Evolutionary conservation across 1,284 basidiomycete species (phyloP), one percentile per base, ranked within the genome.

Genomic region (Ceratobasidium sp.): DNA sequence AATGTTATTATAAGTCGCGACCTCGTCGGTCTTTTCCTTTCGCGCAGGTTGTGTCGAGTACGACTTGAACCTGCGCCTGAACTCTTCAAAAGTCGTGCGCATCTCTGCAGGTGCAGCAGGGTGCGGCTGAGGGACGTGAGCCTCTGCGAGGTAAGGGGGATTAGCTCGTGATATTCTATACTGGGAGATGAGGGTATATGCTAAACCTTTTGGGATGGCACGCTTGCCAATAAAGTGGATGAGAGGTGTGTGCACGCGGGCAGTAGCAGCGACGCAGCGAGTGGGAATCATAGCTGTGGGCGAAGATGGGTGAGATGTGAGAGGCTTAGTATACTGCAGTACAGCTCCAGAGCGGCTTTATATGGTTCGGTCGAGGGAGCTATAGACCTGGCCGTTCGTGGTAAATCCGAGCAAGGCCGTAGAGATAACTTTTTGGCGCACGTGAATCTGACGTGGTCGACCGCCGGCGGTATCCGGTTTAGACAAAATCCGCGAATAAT

Each of bases 161-260:
- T 72, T 63, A 76, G n/a, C 44, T 56, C 39, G 60, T 18, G 15
- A 40, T 64, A 53, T n/a, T 60, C 58, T 40, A 66, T 44, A 33
- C 63, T 28, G 33, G 28, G 15, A 61, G 18, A 46, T 7, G 18
- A 7, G 53, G n/a, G 46, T 9, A 18, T 18, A 46, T 80, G 53
- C 44, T 90, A 82, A 80, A 93, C 91, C 86, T 64, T 88, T 85
- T 39, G 91, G 88, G 87, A 89, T 91, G 63, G 86, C 84, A 39
- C 94, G 89, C 86, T 90, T 93, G 72, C 95, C 95, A 23, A 95
- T 73, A 84, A 96, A 96, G 82, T 89, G 90, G 80, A 96, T 96
- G 84, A 95, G 91, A 40, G 95, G 95, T 79, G 84, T 89, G 83
- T 86, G 90, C 81, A 83, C 88, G 86, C 77, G 83, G n/a, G 63